A percentile compares a stretch with the other conserved stretches of the same genome.
Evolutionary conservation across 176 grass and related monocot species (phyloP).

Genomic region (Hsuehochloa calcarea): DNA sequence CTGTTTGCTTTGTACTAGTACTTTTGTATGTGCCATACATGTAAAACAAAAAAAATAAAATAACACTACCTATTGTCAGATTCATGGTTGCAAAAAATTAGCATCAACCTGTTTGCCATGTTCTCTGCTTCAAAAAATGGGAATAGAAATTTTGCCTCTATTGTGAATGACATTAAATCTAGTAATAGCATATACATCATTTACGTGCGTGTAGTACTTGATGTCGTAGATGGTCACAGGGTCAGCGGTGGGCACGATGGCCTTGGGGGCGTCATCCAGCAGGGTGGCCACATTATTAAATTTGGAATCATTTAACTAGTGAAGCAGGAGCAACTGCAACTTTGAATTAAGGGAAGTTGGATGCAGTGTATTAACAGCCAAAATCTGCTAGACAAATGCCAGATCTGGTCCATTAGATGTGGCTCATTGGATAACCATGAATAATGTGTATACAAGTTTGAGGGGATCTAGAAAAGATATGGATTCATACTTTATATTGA

Average conservation of each 20-base stretch:
- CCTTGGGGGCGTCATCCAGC: no score
- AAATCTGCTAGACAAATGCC: background rate
- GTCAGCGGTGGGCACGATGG: no score
- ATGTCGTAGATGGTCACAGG: no score
- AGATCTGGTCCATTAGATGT: background rate
- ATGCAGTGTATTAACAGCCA: background rate
- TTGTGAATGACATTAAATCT: background rate
- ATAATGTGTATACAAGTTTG: background rate
- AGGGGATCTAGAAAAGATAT: background rate
- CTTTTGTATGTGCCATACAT: background rate
- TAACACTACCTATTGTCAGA: background rate
- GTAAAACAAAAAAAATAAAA: background rate
- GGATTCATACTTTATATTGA: background rate
- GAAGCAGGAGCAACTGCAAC: background rate
- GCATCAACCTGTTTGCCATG: background rate
- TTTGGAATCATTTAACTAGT: background rate
- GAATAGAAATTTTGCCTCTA: background rate
- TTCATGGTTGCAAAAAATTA: background rate
- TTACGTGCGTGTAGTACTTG: background rate
- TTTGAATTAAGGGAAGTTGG: background rate
- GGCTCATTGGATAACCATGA: background rate
- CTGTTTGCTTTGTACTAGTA: constrained; percentile 16
- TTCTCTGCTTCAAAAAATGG: background rate
- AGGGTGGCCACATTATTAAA: no score
- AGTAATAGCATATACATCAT: background rate